These are phyloP conservation scores for Anacardium occidentale DNA, from an alignment of 345 rosid species.

Conservation along the genomic window DNA sequence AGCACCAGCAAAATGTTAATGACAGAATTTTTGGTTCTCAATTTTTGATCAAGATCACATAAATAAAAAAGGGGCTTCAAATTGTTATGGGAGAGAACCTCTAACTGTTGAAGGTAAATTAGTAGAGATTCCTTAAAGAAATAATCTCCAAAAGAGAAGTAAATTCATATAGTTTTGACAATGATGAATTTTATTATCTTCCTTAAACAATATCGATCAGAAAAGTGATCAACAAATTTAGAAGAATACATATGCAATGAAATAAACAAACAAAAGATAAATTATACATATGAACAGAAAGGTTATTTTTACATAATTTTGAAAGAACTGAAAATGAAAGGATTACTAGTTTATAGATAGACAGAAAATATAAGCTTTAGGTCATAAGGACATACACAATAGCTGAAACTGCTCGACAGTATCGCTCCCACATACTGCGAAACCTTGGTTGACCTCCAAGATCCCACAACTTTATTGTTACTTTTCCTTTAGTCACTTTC, in stretches of 20 bases:
- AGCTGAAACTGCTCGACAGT: slow-evolving; percentile 41
- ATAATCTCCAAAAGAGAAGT: neutral
- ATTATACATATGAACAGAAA: neutral
- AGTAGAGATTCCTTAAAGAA: neutral
- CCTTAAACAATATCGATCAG: neutral
- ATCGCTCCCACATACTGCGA: slow-evolving; percentile 47
- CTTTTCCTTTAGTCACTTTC: slow-evolving; percentile 82
- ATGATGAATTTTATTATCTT: neutral
- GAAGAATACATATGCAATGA: neutral
- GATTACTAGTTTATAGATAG: neutral
- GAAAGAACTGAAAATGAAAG: neutral
- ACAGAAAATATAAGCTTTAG: neutral
- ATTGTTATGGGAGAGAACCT: neutral
- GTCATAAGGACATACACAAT: slow-evolving; percentile 33
- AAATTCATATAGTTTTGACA: neutral
- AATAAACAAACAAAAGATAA: neutral
- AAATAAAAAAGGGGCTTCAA: neutral
- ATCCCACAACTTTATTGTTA: slow-evolving; percentile 87
- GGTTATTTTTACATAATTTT: neutral
- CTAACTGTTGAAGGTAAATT: neutral
- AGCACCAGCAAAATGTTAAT: neutral
- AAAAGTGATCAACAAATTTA: neutral
- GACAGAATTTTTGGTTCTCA: neutral
- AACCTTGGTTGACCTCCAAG: slow-evolving; percentile 78
- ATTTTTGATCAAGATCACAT: neutral